These are phyloP conservation scores for Acephala macrosclerotiorum DNA, from an alignment of 2,329 filamentous ascomycete genomes.

Conservation along the genomic window DNA sequence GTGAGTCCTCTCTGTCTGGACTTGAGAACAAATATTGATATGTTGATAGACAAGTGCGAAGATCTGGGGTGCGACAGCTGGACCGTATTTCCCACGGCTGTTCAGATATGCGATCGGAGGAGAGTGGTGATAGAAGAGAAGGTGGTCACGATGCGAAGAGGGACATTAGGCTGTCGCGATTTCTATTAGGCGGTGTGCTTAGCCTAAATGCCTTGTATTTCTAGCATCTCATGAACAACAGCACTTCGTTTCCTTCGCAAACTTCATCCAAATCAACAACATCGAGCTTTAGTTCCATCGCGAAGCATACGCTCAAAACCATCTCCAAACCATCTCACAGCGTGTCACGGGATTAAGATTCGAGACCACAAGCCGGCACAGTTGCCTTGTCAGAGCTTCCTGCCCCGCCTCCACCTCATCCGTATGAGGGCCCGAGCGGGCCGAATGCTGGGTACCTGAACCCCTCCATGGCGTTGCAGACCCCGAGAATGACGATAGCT, in stretches of 20 bases:
- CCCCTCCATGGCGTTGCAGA: background rate
- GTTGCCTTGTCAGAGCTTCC: background rate
- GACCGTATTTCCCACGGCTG: constrained; percentile 54
- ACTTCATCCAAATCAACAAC: background rate
- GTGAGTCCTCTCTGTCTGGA: constrained; percentile 41
- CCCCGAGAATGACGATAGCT: background rate
- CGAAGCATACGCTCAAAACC: background rate
- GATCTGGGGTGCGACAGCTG: constrained; percentile 58
- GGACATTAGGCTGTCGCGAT: too few species aligned
- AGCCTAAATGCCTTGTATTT: background rate
- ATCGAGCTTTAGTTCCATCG: background rate
- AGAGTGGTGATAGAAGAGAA: constrained; percentile 47
- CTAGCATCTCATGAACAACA: background rate
- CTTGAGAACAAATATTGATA: background rate
- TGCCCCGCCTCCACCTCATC: constrained; percentile 1
- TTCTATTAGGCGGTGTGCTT: background rate
- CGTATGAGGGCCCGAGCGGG: constrained; percentile 3
- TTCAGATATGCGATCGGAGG: constrained; percentile 62
- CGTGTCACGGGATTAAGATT: too few species aligned
- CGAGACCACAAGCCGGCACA: background rate
- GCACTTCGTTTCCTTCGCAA: background rate
- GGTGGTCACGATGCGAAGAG: too few species aligned
- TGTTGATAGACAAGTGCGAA: constrained; percentile 47
- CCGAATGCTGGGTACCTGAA: background rate
- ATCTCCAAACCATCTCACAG: too few species aligned